These are phyloP conservation scores for Blastobotrys serpentis DNA, from an alignment of 1,139 yeast species.

Conservation along the genomic window DNA sequence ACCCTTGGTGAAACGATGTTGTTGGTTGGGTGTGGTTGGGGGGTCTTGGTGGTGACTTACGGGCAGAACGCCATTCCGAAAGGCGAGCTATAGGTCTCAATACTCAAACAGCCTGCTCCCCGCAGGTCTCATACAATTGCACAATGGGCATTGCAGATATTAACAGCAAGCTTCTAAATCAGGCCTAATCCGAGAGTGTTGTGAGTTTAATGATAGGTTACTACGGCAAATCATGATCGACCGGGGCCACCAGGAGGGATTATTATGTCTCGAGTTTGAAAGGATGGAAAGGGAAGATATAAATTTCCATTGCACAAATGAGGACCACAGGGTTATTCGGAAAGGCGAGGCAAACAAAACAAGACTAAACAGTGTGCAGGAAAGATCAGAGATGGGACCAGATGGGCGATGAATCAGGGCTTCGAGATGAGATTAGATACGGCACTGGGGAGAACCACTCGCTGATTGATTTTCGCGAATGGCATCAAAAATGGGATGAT, in stretches of 20 bases:
- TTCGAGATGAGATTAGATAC: conserved; percentile 1
- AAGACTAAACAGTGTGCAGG: background rate
- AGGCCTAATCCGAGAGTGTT: background rate
- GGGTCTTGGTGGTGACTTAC: no score
- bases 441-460: background rate
- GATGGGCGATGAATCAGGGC: conserved; percentile 7
- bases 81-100: no score
- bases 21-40: no score
- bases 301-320: background rate
- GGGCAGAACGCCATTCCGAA: no score
- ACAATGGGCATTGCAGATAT: background rate
- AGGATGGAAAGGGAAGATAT: background rate
- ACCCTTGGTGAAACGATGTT: no score
- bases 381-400: background rate
- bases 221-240: conserved; percentile 7
- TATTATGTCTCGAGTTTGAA: background rate
- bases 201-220: conserved; percentile 1
- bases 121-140: background rate
- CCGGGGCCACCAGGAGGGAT: conserved; percentile 1
- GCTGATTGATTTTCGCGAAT: background rate
- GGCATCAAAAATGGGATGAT: conserved; percentile 2
- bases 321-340: background rate
- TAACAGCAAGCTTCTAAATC: background rate
- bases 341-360: background rate
- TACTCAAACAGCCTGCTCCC: no score